Evolutionary conservation across 2,329 filamentous ascomycete species (phyloP), one percentile per base, ranked within the genome.

Genomic region (Ampelomyces quisqualis): DNA sequence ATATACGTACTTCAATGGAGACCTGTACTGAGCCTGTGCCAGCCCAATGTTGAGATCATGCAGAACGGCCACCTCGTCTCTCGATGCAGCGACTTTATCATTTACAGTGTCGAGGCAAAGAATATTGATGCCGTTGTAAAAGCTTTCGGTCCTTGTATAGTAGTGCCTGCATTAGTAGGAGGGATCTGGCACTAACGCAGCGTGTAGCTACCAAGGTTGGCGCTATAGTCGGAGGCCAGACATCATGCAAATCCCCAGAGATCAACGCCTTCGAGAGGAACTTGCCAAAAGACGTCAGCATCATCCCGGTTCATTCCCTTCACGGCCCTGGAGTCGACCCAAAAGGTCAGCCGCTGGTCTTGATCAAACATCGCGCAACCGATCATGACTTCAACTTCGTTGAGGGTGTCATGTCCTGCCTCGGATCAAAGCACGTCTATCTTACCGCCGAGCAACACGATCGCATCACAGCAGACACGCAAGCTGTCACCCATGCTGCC

Each of bases 101-200:
- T 98, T 67, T 98, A 98, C 79, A 95, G 87, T 71, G 93, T 98
- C 70, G 91, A 97, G 72, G 93, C 93, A 48, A 89, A 90, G 59
- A 81, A 85, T 53, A 95, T 98, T 69, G 86, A 89, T 66, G 80
- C 79, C 55, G 88, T 96, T 58, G 93, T 96, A 61, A 85, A 85
- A 49, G 77, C 85, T 60, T 98, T 89, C 70, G 93, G 90, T 51
- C 91, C 91, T 58, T 96, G 90, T 95, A 89, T 76, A 85, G 38
- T 20, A n/a, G n/a, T n/a, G n/a, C n/a, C n/a, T n/a, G 38, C 43
- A 39, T 43, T 27, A 30, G 29, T 15, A 29, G 24, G n/a, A n/a
- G 30, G 47, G 40, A 31, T 33, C 32, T 31, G 14, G 32, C 29
- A 43, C 45, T 40, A 41, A 48, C 38, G 13, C 13, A 33, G 37